Conservation (phyloP, 495 filamentous ascomycete species). For the Pyronema omphalodes region DNA sequence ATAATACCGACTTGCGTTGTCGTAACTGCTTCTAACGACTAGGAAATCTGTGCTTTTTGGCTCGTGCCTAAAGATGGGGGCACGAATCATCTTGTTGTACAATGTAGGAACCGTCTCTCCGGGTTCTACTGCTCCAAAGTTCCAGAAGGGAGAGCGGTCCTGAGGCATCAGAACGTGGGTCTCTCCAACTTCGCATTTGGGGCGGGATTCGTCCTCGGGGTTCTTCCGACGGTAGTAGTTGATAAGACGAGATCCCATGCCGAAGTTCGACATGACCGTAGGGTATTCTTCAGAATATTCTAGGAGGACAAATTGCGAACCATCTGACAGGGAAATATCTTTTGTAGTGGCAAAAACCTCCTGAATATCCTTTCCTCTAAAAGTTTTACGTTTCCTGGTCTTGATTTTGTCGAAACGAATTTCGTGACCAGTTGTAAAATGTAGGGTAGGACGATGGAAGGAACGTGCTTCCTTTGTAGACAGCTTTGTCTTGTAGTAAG, state of each 20-base stretch:
- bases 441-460: constrained; percentile 66
- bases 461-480: constrained; percentile 62
- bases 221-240: constrained; percentile 90
- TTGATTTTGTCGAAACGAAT: constrained; percentile 41
- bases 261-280: constrained; percentile 78
- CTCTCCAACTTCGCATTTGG: constrained; percentile 67
- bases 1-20: constrained; percentile 50
- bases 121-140: constrained; percentile 81
- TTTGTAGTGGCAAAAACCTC: constrained; percentile 54
- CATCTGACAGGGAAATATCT: constrained; percentile 70
- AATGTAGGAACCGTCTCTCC: constrained; percentile 77
- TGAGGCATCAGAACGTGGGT: constrained; percentile 69
- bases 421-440: constrained; percentile 37
- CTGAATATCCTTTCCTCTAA: constrained; percentile 54
- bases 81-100: constrained; percentile 87
- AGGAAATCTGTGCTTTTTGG: constrained; percentile 68
- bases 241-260: constrained; percentile 87
- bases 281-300: constrained; percentile 95
- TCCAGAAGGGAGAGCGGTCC: constrained; percentile 85
- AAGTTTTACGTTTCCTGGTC: constrained; percentile 62
- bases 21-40: constrained; percentile 61
- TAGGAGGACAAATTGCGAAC: constrained; percentile 64
- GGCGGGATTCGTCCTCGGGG: constrained; percentile 53
- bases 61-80: constrained; percentile 77
- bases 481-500: constrained; percentile 78